These are phyloP conservation scores for Colletotrichum chlorophyti DNA, from an alignment of 2,329 filamentous ascomycete genomes.

Conservation along the genomic window DNA sequence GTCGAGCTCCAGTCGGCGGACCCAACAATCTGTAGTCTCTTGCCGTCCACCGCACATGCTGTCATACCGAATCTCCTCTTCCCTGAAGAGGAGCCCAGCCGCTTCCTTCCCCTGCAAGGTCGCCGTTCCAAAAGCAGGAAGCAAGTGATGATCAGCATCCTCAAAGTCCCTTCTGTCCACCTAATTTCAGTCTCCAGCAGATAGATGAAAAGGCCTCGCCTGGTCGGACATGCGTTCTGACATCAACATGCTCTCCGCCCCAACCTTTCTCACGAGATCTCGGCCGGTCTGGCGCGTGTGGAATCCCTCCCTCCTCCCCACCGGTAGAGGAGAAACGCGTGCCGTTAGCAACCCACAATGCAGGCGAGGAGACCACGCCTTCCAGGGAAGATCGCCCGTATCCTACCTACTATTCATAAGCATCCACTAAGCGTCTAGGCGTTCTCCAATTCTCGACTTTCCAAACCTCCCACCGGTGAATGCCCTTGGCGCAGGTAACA, in stretches of 20 bases:
- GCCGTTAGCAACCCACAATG: neutral
- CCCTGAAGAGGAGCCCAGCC: no score
- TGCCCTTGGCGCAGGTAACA: conserved; percentile 17
- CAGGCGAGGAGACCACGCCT: neutral
- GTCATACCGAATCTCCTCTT: conserved; percentile 18
- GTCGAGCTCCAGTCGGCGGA: neutral
- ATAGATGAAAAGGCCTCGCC: conserved; percentile 12
- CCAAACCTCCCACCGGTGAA: neutral
- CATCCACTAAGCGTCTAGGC: conserved; percentile 1
- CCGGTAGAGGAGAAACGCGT: neutral
- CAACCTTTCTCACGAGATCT: neutral
- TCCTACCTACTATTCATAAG: neutral
- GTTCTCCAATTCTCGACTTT: neutral
- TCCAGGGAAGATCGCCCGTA: conserved; percentile 9
- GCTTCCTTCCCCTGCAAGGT: no score
- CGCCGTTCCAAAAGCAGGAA: neutral
- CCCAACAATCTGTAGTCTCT: conserved; percentile 16
- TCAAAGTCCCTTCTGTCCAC: conserved; percentile 11
- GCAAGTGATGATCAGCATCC: conserved; percentile 26
- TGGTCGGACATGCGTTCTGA: conserved; percentile 2
- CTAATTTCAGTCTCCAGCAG: conserved; percentile 22
- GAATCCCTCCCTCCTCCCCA: neutral
- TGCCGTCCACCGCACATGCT: conserved; percentile 11
- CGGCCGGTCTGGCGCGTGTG: conserved; percentile 10
- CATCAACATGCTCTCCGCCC: neutral